Percentiles rank a stretch among this genome's conserved stretches.
Evolutionary conservation across 2,329 filamentous ascomycete genomes (phyloP).

Genomic region (Ceratocystis eucalypticola): DNA sequence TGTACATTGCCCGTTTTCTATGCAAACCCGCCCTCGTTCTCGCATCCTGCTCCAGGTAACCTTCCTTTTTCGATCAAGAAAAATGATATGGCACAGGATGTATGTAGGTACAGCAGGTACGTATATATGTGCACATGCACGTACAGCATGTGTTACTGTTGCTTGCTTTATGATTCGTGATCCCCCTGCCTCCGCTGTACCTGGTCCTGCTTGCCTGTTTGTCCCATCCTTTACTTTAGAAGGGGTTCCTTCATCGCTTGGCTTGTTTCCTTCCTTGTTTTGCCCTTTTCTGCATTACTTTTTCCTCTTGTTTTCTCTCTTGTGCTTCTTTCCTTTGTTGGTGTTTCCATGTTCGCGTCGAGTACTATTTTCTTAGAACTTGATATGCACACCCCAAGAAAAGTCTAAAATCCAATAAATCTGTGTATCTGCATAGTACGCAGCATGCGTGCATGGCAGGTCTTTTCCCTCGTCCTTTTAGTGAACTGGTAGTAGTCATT

Average conservation of each 20-base stretch:
- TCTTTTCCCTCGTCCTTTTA: not conserved
- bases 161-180: not conserved
- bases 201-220: not conserved
- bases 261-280: conserved; percentile 18
- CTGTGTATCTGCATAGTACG: not conserved
- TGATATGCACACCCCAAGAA: not conserved
- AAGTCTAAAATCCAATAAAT: not conserved
- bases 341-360: conserved; percentile 10
- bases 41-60: not conserved
- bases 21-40: not conserved
- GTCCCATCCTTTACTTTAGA: not conserved
- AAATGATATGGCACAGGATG: not conserved
- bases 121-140: not conserved
- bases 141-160: not conserved
- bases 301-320: conserved; percentile 11
- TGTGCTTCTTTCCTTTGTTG: conserved; percentile 10
- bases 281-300: conserved; percentile 15
- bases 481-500: not conserved
- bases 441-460: not conserved
- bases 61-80: not conserved
- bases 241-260: not conserved
- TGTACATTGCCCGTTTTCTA: not conserved
- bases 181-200: not conserved
- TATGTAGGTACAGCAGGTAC: not conserved
- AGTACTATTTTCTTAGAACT: not conserved